A percentile compares a stretch with the other conserved stretches of the same genome.
These are phyloP conservation scores for Aureobasidium sp. DNA, from an alignment of 2,329 filamentous ascomycete species.

Conservation along the genomic window DNA sequence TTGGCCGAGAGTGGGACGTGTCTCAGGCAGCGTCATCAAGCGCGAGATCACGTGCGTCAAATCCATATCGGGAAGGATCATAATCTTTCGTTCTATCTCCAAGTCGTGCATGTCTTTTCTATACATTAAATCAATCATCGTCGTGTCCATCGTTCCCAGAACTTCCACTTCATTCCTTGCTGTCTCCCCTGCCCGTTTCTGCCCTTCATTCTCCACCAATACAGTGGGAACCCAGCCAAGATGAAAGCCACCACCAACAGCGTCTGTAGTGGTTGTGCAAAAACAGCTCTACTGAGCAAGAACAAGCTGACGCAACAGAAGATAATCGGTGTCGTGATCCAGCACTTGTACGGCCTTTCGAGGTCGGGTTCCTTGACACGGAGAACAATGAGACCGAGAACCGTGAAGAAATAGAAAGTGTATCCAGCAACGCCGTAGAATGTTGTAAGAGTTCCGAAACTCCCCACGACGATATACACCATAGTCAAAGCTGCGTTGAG, in stretches of 20 bases:
- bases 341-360: conserved; percentile 86
- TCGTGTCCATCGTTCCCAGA: conserved; percentile 32
- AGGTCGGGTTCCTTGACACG: conserved; percentile 79
- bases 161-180: conserved; percentile 26
- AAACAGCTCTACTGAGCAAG: conserved; percentile 76
- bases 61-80: neutral
- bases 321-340: conserved; percentile 94
- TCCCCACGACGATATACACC: conserved; percentile 74
- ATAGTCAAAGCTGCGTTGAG: conserved; percentile 70
- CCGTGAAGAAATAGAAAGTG: conserved; percentile 93
- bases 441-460: conserved; percentile 84
- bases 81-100: neutral
- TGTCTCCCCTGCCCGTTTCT: conserved; percentile 31
- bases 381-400: conserved; percentile 85
- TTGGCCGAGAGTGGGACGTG: neutral
- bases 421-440: conserved; percentile 98
- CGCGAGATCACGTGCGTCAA: neutral
- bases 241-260: conserved; percentile 81
- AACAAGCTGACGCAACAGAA: conserved; percentile 98
- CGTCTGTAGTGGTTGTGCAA: conserved; percentile 85
- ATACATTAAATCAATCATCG: conserved; percentile 12
- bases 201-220: conserved; percentile 74
- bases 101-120: neutral
- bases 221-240: conserved; percentile 73
- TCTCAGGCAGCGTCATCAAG: conserved; percentile 1